Percentiles rank a stretch among this genome's conserved stretches.
Evolutionary conservation across 192 early-diverging fungal species (phyloP).

Genomic region (Backusella liffmaniae): DNA sequence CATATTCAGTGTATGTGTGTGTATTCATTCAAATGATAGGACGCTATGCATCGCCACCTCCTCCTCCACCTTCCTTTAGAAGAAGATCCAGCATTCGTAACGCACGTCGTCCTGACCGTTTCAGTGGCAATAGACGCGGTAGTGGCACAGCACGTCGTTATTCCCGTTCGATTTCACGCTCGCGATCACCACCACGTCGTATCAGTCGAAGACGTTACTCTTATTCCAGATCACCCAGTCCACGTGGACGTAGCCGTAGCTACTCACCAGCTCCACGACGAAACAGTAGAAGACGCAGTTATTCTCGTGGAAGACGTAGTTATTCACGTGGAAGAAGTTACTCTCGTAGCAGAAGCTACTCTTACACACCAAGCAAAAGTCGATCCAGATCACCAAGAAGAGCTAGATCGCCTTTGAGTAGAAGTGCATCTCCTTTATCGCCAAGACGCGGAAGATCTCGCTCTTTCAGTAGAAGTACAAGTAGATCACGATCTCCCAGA

Average conservation of each 20-base stretch:
- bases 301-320: constrained; percentile 19
- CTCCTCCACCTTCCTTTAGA: background rate
- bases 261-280: constrained; percentile 17
- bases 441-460: constrained; percentile 16
- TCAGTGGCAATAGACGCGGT: background rate
- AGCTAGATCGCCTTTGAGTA: constrained; percentile 16
- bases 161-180: constrained; percentile 23
- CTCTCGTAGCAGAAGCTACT: constrained; percentile 21
- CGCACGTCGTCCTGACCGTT: constrained; percentile 17
- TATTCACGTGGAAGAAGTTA: constrained; percentile 31
- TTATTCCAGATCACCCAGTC: constrained; percentile 29
- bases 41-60: constrained; percentile 10
- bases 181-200: constrained; percentile 35
- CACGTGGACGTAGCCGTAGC: constrained; percentile 20
- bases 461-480: constrained; percentile 17
- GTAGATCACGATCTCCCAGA: background rate
- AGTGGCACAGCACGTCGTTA: constrained; percentile 17
- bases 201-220: constrained; percentile 34
- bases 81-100: constrained; percentile 15
- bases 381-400: constrained; percentile 8
- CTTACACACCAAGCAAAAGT: constrained; percentile 23
- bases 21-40: background rate
- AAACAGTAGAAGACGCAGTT: constrained; percentile 15
- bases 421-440: constrained; percentile 14
- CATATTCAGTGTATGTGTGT: background rate